Evolutionary conservation across 495 filamentous ascomycete species (phyloP), one percentile per base, ranked within the genome.

Genomic region (Penicillium desertorum): DNA sequence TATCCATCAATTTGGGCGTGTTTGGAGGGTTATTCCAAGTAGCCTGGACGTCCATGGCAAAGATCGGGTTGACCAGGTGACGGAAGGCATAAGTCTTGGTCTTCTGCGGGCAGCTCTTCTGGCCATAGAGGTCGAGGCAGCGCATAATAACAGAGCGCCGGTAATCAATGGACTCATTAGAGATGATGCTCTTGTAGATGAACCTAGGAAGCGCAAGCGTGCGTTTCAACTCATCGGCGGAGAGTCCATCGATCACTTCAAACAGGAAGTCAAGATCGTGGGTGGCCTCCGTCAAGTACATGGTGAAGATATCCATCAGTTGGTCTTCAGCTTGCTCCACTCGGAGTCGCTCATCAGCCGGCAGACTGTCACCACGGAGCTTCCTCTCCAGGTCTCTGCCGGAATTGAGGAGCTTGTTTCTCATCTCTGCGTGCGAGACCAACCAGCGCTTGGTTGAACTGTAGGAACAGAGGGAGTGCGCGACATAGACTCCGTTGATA

Each of bases 31-130:
- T 77, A 47, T 81, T 79, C 70, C 75, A 76, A 1, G 72, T 72
- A n/a, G 56, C 56, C 82, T 90, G 90, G 45, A 96, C 88, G 71
- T 99, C 95, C 91, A 95, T 96, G 3, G 94, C 93, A 45, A 99
- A 84, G 42, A 98, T 95, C 0, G 95, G 94, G 66, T 99, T 99
- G 49, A 98, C 90, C 23, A 99, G 78, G 62, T 96, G 83, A 59
- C 88, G 90, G 64, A 98, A 91, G 9, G 91, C 82, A 68, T 96
- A 99, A 29, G 91, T 92, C 70, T 98, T 98, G 39, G 87, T 89
- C 76, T 87, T 89, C 68, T 97, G 92, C 0, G 87, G 84, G 11
- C 88, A 87, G 45, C 77, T 82, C 51, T 86, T 87, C 23, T 85
- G 83, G 27, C 89, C 86, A 67, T 96, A 98, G 2, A 95, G 78